phyloP scores from a whole-genome alignment of 257 asterid species.

The Gynochthodes officinalis region DNA sequence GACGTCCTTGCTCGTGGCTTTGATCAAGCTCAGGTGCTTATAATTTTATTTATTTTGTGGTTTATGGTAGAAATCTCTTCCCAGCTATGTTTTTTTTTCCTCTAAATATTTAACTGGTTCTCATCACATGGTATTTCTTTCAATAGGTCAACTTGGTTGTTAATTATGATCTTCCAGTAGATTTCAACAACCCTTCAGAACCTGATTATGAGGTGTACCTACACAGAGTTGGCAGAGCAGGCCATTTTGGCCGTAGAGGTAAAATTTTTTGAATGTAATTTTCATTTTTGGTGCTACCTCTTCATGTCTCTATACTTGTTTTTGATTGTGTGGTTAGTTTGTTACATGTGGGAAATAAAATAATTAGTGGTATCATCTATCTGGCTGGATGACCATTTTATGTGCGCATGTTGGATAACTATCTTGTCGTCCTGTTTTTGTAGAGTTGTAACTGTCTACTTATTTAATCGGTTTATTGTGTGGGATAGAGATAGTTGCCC shows the following conservation, averaged over 20 bases:
- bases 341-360: neutral
- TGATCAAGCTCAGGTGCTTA: conserved; percentile 77
- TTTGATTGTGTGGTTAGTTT: neutral
- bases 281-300: neutral
- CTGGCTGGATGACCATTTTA: neutral
- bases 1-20: conserved; percentile 95
- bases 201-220: conserved; percentile 89
- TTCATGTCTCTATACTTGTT: neutral
- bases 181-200: conserved; percentile 36
- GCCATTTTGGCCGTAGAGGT: conserved; percentile 99
- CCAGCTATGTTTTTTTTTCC: neutral
- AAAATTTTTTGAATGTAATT: conserved; percentile 1
- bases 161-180: conserved; percentile 79
- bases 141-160: conserved; percentile 91
- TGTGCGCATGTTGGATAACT: neutral
- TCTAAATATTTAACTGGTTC: conserved; percentile 3
- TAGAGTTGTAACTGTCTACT: neutral
- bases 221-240: conserved; percentile 98
- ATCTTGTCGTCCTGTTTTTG: neutral
- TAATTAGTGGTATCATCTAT: neutral
- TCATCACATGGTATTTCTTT: conserved; percentile 3
- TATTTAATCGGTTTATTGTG: neutral
- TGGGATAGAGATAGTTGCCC: neutral
- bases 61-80: neutral
- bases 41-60: neutral